These are phyloP conservation scores for Parmelia sp. DNA, from an alignment of 495 filamentous ascomycete species.

Conservation along the genomic window DNA sequence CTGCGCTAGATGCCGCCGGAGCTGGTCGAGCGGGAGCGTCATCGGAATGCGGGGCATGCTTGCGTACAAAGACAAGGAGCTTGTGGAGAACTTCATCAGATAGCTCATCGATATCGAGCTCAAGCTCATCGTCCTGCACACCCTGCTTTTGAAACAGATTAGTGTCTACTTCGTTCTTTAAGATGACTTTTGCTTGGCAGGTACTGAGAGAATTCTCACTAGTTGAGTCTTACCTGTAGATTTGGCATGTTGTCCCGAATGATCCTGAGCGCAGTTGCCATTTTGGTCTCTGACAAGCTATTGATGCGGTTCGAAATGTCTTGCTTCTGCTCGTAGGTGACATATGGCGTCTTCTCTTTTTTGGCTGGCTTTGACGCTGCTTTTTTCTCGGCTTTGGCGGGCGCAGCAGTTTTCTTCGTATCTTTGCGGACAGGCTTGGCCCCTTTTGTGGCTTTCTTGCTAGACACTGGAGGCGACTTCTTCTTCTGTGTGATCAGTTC, in stretches of 20 bases:
- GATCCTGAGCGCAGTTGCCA: constrained; percentile 75
- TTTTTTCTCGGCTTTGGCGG: constrained; percentile 51
- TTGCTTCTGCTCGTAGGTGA: constrained; percentile 75
- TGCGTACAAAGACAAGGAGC: constrained; percentile 70
- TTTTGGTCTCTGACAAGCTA: constrained; percentile 63
- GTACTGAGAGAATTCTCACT: background rate
- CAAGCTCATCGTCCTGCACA: constrained; percentile 76
- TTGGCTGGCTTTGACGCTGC: constrained; percentile 36
- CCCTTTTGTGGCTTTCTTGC: constrained; percentile 46
- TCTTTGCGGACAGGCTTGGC: constrained; percentile 52
- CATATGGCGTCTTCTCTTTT: constrained; percentile 45
- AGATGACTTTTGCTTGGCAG: constrained; percentile 9
- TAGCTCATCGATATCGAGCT: constrained; percentile 84
- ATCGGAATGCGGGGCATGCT: constrained; percentile 52
- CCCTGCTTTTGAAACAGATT: constrained; percentile 46
- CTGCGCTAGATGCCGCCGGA: constrained; percentile 37
- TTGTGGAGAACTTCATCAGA: constrained; percentile 65
- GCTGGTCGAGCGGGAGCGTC: constrained; percentile 37
- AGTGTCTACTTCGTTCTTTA: constrained; percentile 20
- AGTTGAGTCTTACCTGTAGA: constrained; percentile 49
- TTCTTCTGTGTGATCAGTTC: constrained; percentile 55
- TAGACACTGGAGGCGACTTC: constrained; percentile 54
- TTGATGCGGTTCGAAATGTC: constrained; percentile 76
- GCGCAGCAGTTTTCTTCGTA: constrained; percentile 46
- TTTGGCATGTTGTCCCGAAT: constrained; percentile 81